Base-by-base conservation (phyloP, 2,329 filamentous ascomycete species). In the Trichoderma atrobrunneum region DNA sequence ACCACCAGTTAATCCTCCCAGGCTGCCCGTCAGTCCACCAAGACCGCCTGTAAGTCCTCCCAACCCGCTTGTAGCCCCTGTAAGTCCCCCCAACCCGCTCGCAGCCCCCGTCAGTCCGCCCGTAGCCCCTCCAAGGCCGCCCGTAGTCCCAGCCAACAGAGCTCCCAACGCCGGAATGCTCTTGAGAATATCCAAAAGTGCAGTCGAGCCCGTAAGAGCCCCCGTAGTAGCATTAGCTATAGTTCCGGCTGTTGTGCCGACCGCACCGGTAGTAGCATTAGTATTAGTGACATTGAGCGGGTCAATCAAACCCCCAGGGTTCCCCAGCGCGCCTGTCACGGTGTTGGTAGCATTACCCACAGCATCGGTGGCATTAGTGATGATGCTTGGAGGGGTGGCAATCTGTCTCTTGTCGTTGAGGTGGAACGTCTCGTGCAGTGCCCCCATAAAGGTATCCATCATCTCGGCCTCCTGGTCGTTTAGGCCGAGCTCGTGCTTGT, bases 401-500 rank as follows among this genome's bases (percentile, higher is more conserved):
- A 18, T 16, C 24, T 59, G 51, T 21, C 30, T 36, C 68, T 71
- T 71, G 26, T 10, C n/a, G 18, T 57, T 64, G 14, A 59, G 10
- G 26, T 12, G 24, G n/a, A 36, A 11, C 18, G 64, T 57, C 4
- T 48, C 57, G 18, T 54, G 24, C 11, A 69, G 67, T 5, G 39
- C 57, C 6, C 28, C 21, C 68, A 71, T 63, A n/a, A 71, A 71
- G 11, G 32, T 56, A 16, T 71, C 34, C 43, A 71, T 39, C 2
- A 64, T n/a, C 43, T 71, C n/a, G 30, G 16, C 36, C 32, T 71
- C 68, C 60, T 59, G 28, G 7, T 59, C 21, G 32, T 18, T 59
- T 24, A 71, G 12, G 3, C 68, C 60, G 3, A 71, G 60, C 16
- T 56, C 68, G 4, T 63, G 59, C 32, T 71, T 63, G 48, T 71